phyloP scores from a whole-genome alignment of 1,284 basidiomycete species.

The Moniliophthora roreri region DNA sequence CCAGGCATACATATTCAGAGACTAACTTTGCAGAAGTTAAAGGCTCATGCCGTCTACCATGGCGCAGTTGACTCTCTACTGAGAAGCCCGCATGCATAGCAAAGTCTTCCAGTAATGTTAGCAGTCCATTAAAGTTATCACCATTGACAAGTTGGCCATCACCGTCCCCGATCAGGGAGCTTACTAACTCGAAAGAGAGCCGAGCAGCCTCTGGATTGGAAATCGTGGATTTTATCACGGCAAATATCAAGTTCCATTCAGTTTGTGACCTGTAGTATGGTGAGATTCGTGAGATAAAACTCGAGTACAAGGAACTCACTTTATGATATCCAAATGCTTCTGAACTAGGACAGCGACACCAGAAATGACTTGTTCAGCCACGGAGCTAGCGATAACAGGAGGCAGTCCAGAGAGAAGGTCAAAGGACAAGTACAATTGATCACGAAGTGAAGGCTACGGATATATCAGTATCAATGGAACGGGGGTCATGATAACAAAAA shows the following conservation, averaged over 20 bases:
- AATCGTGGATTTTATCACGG: constrained; percentile 85
- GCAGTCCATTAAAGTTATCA: constrained; percentile 83
- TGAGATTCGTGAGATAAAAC: constrained; percentile 3
- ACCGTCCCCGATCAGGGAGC: constrained; percentile 60
- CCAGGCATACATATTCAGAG: background rate
- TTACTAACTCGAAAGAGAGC: constrained; percentile 77
- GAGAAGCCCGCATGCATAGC: constrained; percentile 69
- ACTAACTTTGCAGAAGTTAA: constrained; percentile 55
- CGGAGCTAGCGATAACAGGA: constrained; percentile 72
- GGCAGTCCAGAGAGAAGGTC: constrained; percentile 87
- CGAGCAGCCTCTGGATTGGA: constrained; percentile 88
- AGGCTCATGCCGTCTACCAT: constrained; percentile 51
- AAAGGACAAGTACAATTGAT: constrained; percentile 92
- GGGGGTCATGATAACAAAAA: constrained; percentile 10
- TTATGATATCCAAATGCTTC: constrained; percentile 71
- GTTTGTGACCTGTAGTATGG: constrained; percentile 69
- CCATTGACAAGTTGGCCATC: constrained; percentile 58
- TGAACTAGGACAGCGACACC: constrained; percentile 82
- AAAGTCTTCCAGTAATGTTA: constrained; percentile 87
- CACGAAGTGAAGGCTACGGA: constrained; percentile 72
- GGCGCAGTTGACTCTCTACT: constrained; percentile 56
- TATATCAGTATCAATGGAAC: constrained; percentile 16
- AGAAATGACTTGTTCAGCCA: constrained; percentile 88
- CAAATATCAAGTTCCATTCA: constrained; percentile 94
- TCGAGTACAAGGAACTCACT: constrained; percentile 36